A percentile compares a stretch with the other conserved stretches of the same genome.
These are phyloP conservation scores for Aureobasidium zeae DNA, from an alignment of 2,329 filamentous ascomycete species.

Conservation along the genomic window DNA sequence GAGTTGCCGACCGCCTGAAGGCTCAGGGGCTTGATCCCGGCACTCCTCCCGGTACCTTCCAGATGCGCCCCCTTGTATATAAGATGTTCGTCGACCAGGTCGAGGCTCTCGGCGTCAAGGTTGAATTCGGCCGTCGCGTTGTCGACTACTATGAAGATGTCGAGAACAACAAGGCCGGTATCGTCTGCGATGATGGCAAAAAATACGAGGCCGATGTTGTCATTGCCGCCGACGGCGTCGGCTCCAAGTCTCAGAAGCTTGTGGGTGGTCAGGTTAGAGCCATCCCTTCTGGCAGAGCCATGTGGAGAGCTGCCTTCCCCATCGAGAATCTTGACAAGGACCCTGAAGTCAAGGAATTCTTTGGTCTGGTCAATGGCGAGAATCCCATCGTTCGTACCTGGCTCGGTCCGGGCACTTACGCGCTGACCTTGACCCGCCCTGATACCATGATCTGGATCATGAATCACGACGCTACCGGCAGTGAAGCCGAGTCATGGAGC, in stretches of 20 bases:
- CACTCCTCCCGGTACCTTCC: slow-evolving; percentile 46
- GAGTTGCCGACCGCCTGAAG: slow-evolving; percentile 42
- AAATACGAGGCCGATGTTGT: slow-evolving; percentile 35
- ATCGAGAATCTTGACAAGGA: slow-evolving; percentile 37
- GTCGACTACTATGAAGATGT: slow-evolving; percentile 39
- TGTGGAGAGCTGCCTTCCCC: slow-evolving; percentile 29
- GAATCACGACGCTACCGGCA: slow-evolving; percentile 40
- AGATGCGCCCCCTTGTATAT: slow-evolving; percentile 48
- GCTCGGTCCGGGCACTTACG: slow-evolving; percentile 36
- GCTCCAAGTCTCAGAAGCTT: slow-evolving; percentile 37
- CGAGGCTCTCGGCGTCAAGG: slow-evolving; percentile 35
- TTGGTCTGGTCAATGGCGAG: slow-evolving; percentile 34
- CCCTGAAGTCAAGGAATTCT: slow-evolving; percentile 39
- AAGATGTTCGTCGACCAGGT: slow-evolving; percentile 46
- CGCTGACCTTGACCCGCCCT: slow-evolving; percentile 36
- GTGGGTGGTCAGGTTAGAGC: slow-evolving; percentile 38
- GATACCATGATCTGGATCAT: slow-evolving; percentile 44
- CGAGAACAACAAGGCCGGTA: slow-evolving; percentile 21
- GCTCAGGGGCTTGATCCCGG: slow-evolving; percentile 37
- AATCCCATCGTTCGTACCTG: slow-evolving; percentile 40
- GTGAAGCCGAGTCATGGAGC: slow-evolving; percentile 39
- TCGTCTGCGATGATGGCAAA: slow-evolving; percentile 32
- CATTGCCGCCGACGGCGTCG: slow-evolving; percentile 31
- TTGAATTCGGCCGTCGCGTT: slow-evolving; percentile 35
- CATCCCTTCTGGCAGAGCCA: slow-evolving; percentile 23